Percentiles rank a stretch among this genome's conserved stretches.
Conservation (phyloP, 768 basidiomycete genomes). For the Mycena epipterygia region DNA sequence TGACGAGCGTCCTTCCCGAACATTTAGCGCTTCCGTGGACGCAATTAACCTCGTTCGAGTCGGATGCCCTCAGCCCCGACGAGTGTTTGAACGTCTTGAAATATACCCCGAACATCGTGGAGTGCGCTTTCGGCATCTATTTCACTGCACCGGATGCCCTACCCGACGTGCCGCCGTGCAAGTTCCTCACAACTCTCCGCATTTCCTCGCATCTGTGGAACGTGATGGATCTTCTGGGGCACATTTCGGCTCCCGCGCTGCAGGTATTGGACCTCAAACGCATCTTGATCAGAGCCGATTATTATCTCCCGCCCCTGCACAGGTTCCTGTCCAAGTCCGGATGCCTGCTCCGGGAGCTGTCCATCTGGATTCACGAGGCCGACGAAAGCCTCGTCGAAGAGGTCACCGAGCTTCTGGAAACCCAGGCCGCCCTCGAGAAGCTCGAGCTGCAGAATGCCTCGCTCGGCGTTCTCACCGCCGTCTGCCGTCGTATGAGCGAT, state of each 20-base stretch:
- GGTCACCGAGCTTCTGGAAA: background rate
- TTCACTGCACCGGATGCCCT: background rate
- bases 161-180: background rate
- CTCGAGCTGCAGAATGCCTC: background rate
- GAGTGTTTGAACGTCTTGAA: background rate
- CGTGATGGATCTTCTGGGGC: background rate
- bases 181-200: background rate
- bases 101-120: background rate
- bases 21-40: background rate
- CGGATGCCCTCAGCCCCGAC: background rate
- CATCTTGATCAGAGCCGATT: background rate
- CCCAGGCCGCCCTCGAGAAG: conserved; percentile 3
- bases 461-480: background rate
- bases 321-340: background rate
- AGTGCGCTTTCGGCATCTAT: background rate
- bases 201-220: background rate
- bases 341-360: background rate
- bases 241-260: background rate
- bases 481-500: background rate
- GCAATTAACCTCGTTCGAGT: conserved; percentile 4
- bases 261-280: background rate
- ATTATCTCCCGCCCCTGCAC: background rate
- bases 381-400: background rate
- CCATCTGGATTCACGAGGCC: background rate
- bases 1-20: background rate